Base-by-base conservation (phyloP, 257 asterid species). In the Penstemon barbatus region DNA sequence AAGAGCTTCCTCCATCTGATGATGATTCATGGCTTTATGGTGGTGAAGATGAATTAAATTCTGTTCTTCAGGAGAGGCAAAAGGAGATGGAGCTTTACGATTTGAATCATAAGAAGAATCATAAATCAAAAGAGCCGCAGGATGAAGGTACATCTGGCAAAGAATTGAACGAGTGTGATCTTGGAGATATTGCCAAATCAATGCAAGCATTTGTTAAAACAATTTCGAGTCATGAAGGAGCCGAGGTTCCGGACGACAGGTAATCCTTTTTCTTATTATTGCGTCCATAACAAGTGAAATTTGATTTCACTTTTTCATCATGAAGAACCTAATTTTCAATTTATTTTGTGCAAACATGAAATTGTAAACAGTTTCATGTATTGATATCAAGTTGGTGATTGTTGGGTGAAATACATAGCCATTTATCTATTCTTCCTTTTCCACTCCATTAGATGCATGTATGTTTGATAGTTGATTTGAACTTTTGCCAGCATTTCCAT, bases 21-120 rank as follows among this genome's bases (percentile, higher is more conserved):
- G 96, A 89, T 81, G 99, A 93, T 74, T 85, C 99, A 0, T 93
- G 96, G 99, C 91, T 93, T 44, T 93, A 89, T 74, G 88, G 87
- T 55, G 97, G 90, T 46, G 96, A 88, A 65, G 95, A 90, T 79
- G 97, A 90, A 83, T 68, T 93, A 70, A 79, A 85, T 83, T 80
- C 92, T 53, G 92, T 80, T 75, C 96, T 93, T 61, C 81, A 84
- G 83, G 99, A 90, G 79, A 84, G 97, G 77, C 86, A 93, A 77
- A 79, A 83, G 80, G 99, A 90, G 89, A 79, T 87, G 96, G 96
- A 93, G 68, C 68, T 72, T 43, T 91, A 81, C 65, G 77, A 88
- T 79, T 76, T 74, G 56, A 87, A 79, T 61, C 81, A 68, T 39
- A 85, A 90, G 71, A 81, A 75, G 81, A 90, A 88, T 80, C 76